Evolutionary conservation across 2,329 filamentous ascomycete species (phyloP).

Genomic region (Scopulariopsis brevicaulis): DNA sequence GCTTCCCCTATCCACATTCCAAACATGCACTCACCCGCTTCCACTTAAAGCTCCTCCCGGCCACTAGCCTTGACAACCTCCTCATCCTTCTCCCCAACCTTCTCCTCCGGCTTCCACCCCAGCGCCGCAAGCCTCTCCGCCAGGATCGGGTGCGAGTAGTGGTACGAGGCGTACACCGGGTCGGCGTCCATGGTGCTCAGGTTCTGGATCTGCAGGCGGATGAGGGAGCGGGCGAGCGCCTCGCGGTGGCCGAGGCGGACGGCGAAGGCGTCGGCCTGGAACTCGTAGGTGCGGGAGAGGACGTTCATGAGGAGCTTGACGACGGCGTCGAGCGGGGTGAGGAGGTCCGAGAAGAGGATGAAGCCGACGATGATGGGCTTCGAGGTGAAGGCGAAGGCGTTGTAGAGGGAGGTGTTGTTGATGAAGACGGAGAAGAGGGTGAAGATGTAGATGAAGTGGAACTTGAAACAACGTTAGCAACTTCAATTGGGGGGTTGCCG

Average conservation of each 20-base stretch:
- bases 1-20: not conserved
- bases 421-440: slow-evolving; percentile 94
- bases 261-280: slow-evolving; percentile 89
- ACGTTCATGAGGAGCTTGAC: slow-evolving; percentile 96
- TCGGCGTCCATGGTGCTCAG: slow-evolving; percentile 98
- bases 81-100: slow-evolving; percentile 26
- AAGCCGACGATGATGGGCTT: slow-evolving; percentile 95
- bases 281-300: slow-evolving; percentile 88
- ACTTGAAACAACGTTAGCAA: slow-evolving; percentile 20
- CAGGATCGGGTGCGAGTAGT: slow-evolving; percentile 95
- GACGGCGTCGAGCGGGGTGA: slow-evolving; percentile 87
- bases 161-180: slow-evolving; percentile 96
- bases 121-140: slow-evolving; percentile 87
- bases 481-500: not conserved
- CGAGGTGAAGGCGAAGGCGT: slow-evolving; percentile 77
- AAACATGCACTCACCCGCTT: not conserved
- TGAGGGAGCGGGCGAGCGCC: slow-evolving; percentile 76
- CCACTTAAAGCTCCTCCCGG: slow-evolving; percentile 55
- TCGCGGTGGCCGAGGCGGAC: slow-evolving; percentile 70
- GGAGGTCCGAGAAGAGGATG: slow-evolving; percentile 92
- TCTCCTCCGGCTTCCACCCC: slow-evolving; percentile 62
- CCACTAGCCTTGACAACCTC: slow-evolving; percentile 58
- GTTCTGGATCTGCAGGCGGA: slow-evolving; percentile 98
- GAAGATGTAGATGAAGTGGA: slow-evolving; percentile 95
- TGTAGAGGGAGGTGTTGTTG: slow-evolving; percentile 85